phyloP scores from a whole-genome alignment of 164 flowering plant species.

The Echeveria elegans region DNA sequence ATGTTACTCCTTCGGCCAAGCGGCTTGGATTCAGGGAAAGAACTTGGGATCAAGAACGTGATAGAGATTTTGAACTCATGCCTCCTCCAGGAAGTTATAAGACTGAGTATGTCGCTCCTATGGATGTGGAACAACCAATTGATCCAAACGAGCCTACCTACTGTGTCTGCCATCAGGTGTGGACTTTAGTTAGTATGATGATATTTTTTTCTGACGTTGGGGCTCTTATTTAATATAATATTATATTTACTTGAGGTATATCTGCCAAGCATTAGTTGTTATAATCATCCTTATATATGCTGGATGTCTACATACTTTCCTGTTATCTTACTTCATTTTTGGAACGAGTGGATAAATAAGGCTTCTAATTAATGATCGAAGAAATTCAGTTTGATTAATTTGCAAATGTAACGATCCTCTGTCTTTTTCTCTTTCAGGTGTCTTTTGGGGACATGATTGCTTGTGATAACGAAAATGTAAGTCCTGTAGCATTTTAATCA shows the following conservation, averaged over 20 bases:
- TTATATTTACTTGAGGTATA: no score
- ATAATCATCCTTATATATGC: neutral
- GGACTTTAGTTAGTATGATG: neutral
- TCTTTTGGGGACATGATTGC: slow-evolving; percentile 99
- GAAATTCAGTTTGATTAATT: neutral
- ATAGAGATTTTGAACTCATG: slow-evolving; percentile 93
- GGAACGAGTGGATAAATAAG: neutral
- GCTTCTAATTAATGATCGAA: neutral
- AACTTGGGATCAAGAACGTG: slow-evolving; percentile 89
- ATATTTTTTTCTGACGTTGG: neutral
- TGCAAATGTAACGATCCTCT: slow-evolving; percentile 4
- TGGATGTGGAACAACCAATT: slow-evolving; percentile 83
- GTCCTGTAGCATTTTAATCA: slow-evolving; percentile 13
- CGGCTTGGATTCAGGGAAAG: slow-evolving; percentile 63
- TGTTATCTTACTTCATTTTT: no score
- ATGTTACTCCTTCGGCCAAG: slow-evolving; percentile 70
- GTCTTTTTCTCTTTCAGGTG: slow-evolving; percentile 38
- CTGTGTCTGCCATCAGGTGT: slow-evolving; percentile 95
- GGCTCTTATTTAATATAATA: no score
- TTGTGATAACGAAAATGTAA: slow-evolving; percentile 92
- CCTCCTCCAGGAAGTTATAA: slow-evolving; percentile 96
- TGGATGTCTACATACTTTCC: no score
- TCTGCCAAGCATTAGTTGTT: neutral
- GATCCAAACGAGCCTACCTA: slow-evolving; percentile 98
- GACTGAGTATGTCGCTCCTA: slow-evolving; percentile 51